Percentiles rank a stretch among this genome's conserved stretches.
phyloP scores from a whole-genome alignment of 495 filamentous ascomycete genomes.

The Aspergillus heteromorphus region DNA sequence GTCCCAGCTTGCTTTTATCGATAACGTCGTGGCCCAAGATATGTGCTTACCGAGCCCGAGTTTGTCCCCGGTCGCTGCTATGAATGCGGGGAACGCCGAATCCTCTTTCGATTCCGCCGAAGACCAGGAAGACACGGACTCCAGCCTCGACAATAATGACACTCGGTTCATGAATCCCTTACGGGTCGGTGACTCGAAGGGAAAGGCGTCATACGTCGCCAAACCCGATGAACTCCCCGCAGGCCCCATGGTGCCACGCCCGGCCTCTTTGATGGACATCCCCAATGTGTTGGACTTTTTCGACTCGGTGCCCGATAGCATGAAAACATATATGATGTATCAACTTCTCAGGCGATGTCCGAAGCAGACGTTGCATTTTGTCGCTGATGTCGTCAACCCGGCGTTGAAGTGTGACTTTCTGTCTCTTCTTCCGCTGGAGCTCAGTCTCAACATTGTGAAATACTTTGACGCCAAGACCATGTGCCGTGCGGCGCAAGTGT shows the following conservation, averaged over 20 bases:
- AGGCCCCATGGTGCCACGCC: conserved; percentile 14
- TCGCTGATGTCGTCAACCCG: conserved; percentile 90
- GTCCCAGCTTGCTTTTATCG: conserved; percentile 33
- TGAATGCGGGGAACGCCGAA: conserved; percentile 52
- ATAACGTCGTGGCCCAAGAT: conserved; percentile 70
- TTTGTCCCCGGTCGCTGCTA: conserved; percentile 83
- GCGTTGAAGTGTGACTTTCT: conserved; percentile 95
- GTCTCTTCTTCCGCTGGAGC: conserved; percentile 72
- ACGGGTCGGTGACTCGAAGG: conserved; percentile 15
- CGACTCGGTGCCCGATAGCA: conserved; percentile 77
- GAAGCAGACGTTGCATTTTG: conserved; percentile 83
- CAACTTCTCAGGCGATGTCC: conserved; percentile 85
- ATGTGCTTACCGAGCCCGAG: conserved; percentile 92
- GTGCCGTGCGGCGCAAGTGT: conserved; percentile 89
- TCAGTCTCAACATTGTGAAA: conserved; percentile 80
- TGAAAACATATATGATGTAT: conserved; percentile 94
- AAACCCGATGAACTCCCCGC: conserved; percentile 5
- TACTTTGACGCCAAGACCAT: conserved; percentile 84
- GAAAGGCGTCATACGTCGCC: conserved; percentile 5
- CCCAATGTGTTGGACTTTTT: conserved; percentile 83
- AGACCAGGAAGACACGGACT: conserved; percentile 43
- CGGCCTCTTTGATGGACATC: conserved; percentile 62
- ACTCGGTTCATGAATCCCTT: conserved; percentile 20
- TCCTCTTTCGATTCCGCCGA: conserved; percentile 42
- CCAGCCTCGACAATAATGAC: conserved; percentile 37